Conservation (phyloP, 2,329 filamentous ascomycete species). For the Eutypa lata region DNA sequence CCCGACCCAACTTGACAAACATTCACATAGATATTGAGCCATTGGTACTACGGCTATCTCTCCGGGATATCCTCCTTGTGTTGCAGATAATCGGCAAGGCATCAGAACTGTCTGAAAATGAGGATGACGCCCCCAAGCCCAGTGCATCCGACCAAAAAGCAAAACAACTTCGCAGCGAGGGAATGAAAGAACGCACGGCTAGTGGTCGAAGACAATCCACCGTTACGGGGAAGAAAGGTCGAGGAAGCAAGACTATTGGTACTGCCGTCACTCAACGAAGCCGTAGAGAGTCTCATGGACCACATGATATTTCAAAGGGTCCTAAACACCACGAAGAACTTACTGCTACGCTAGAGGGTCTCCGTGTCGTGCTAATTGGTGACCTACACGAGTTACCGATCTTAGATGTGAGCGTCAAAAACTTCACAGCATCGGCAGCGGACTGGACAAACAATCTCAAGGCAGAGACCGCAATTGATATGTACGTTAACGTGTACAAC, state of each 20-base stretch:
- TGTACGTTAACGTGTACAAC: constrained; percentile 96
- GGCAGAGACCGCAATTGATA: constrained; percentile 85
- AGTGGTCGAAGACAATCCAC: constrained; percentile 56
- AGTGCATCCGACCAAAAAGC: constrained; percentile 52
- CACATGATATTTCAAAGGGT: constrained; percentile 29
- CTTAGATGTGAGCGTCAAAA: constrained; percentile 88
- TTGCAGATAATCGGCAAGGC: constrained; percentile 90
- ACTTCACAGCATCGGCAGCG: constrained; percentile 77
- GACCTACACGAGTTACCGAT: constrained; percentile 95
- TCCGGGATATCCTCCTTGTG: constrained; percentile 91
- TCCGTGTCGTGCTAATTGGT: constrained; percentile 90
- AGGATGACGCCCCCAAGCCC: constrained; percentile 42
- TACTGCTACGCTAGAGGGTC: constrained; percentile 79
- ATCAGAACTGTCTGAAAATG: constrained; percentile 75
- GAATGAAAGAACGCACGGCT: constrained; percentile 53
- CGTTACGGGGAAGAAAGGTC: constrained; percentile 37
- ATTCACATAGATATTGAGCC: constrained; percentile 89
- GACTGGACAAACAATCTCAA: constrained; percentile 90
- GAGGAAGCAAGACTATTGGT: constrained; percentile 33
- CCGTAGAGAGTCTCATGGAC: constrained; percentile 23
- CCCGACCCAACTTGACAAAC: constrained; percentile 61
- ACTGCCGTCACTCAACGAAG: constrained; percentile 26
- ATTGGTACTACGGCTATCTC: constrained; percentile 81
- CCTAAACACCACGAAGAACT: constrained; percentile 65
- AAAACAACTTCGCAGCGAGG: constrained; percentile 47